phyloP scores from a whole-genome alignment of 2,329 filamentous ascomycete genomes.

The Microsporum ferrugineum region DNA sequence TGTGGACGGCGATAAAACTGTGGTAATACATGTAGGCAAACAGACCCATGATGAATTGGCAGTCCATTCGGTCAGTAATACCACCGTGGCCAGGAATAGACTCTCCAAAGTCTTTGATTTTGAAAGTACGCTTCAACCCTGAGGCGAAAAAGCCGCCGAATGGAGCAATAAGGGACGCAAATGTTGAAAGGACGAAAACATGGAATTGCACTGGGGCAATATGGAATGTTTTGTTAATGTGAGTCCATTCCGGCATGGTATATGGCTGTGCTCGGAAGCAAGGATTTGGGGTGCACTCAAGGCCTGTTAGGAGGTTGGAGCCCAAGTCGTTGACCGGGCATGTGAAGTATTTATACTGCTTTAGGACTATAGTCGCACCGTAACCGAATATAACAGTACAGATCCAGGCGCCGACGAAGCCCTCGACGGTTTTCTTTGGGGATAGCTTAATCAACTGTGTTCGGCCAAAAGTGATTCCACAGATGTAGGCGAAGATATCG shows the following conservation, averaged over 20 bases:
- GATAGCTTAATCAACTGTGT: constrained; percentile 97
- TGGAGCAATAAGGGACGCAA: constrained; percentile 90
- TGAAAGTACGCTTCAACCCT: constrained; percentile 94
- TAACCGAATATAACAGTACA: constrained; percentile 84
- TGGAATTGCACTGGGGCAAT: constrained; percentile 88
- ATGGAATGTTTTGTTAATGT: constrained; percentile 58
- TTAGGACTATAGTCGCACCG: constrained; percentile 68
- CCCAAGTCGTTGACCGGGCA: constrained; percentile 95
- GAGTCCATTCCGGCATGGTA: constrained; percentile 59
- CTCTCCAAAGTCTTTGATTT: constrained; percentile 99
- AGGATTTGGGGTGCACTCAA: constrained; percentile 82
- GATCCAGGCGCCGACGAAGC: constrained; percentile 90
- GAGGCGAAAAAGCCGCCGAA: constrained; percentile 98
- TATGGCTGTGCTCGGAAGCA: constrained; percentile 75
- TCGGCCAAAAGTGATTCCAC: constrained; percentile 89
- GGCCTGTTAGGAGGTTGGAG: constrained; percentile 80
- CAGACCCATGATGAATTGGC: constrained; percentile 99
- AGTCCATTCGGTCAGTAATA: constrained; percentile 98
- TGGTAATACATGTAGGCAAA: constrained; percentile 98
- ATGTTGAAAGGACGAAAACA: constrained; percentile 77
- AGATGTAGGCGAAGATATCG: constrained; percentile 96
- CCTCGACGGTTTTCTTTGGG: constrained; percentile 98
- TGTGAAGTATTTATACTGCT: constrained; percentile 92
- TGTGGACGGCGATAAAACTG: constrained; percentile 85
- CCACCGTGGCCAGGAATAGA: constrained; percentile 95